phyloP scores from a whole-genome alignment of 805 yeast species.

The Candida nanaspora region DNA sequence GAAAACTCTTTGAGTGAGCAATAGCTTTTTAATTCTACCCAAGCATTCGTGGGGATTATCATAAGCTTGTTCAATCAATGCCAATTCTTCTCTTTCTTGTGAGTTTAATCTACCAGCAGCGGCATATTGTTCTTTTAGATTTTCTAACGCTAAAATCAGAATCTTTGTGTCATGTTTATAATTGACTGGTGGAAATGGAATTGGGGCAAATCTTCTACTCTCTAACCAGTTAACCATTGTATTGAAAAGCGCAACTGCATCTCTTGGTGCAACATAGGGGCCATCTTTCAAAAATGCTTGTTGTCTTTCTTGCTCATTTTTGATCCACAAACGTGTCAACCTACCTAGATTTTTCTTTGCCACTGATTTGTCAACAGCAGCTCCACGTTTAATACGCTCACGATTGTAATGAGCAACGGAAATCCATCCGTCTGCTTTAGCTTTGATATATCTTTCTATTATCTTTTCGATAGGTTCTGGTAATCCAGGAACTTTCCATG shows the following conservation, averaged over 20 bases:
- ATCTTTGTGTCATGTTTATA: conserved; percentile 92
- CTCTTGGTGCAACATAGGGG: conserved; percentile 77
- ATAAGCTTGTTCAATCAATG: conserved; percentile 90
- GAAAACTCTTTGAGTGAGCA: conserved; percentile 85
- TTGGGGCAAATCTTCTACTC: conserved; percentile 71
- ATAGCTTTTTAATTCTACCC: conserved; percentile 71
- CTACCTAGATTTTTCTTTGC: conserved; percentile 92
- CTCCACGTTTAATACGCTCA: conserved; percentile 83
- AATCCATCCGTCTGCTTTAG: conserved; percentile 96
- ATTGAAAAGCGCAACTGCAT: conserved; percentile 81
- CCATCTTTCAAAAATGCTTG: conserved; percentile 73
- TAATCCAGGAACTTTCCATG: conserved; percentile 96
- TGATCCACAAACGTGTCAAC: conserved; percentile 85
- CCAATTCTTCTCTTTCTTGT: conserved; percentile 84
- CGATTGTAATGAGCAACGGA: conserved; percentile 89
- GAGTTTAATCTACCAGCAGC: conserved; percentile 75
- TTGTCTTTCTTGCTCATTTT: conserved; percentile 87
- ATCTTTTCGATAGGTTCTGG: conserved; percentile 86
- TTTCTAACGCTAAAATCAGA: conserved; percentile 82
- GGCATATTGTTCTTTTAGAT: conserved; percentile 72
- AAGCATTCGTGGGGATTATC: conserved; percentile 95
- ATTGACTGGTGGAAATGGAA: conserved; percentile 88
- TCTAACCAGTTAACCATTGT: conserved; percentile 92
- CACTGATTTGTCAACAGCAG: conserved; percentile 87
- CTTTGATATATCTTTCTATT: conserved; percentile 82